phyloP scores from a whole-genome alignment of 441 rosid species.

The Melianthus villosus region DNA sequence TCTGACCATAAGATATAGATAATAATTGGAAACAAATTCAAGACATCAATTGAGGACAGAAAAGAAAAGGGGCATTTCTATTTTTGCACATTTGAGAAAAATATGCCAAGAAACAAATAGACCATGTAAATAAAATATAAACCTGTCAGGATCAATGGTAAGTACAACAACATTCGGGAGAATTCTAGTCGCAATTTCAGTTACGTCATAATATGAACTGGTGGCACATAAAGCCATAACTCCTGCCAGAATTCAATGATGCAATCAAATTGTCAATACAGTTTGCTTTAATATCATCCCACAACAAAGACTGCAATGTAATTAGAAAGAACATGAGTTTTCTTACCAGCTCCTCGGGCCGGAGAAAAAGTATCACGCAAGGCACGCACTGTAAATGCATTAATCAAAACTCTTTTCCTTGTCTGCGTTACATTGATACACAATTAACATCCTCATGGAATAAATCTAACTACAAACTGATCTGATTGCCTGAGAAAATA shows the following conservation, averaged over 20 bases:
- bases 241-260: constrained; percentile 36
- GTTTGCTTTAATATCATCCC: too few relatives aligned
- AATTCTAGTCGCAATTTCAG: constrained; percentile 84
- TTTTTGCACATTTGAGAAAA: too few relatives aligned
- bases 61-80: too few relatives aligned
- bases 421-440: constrained; percentile 45
- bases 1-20: too few relatives aligned
- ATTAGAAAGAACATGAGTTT: too few relatives aligned
- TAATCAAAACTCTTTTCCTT: constrained; percentile 92
- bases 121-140: constrained; percentile 10
- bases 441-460: too few relatives aligned
- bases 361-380: constrained; percentile 89
- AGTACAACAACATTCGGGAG: constrained; percentile 80
- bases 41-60: too few relatives aligned
- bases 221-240: constrained; percentile 96
- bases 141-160: constrained; percentile 93
- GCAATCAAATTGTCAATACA: too few relatives aligned
- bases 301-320: too few relatives aligned
- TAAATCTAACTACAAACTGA: too few relatives aligned
- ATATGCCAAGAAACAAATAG: constrained; percentile 2
- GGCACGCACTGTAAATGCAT: constrained; percentile 98
- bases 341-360: constrained; percentile 97
- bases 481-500: too few relatives aligned
- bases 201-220: constrained; percentile 69
- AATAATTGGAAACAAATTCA: too few relatives aligned